These are phyloP conservation scores for Volvox carteri DNA, from an alignment of 163 green algal genomes.

Conservation along the genomic window DNA sequence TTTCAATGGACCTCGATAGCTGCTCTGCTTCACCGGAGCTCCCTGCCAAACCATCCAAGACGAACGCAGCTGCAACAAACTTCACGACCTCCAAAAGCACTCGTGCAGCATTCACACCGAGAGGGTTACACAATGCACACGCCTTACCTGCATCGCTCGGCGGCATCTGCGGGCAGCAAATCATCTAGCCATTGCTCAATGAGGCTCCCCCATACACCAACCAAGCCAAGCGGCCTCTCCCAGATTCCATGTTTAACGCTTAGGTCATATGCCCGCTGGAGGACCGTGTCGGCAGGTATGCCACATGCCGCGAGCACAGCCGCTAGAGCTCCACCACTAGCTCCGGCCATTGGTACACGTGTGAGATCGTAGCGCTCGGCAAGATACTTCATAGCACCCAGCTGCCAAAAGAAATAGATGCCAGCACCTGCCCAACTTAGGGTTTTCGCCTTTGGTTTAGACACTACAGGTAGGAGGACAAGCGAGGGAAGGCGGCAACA, in stretches of 20 bases:
- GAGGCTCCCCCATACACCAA: conserved; percentile 68
- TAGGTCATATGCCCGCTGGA: conserved; percentile 71
- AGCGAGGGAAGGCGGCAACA: not conserved
- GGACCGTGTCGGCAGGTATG: conserved; percentile 63
- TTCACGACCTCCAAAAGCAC: too few species aligned
- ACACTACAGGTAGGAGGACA: not conserved
- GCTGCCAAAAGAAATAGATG: conserved; percentile 78
- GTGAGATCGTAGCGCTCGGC: conserved; percentile 72
- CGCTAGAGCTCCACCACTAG: conserved; percentile 74
- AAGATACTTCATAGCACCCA: conserved; percentile 76
- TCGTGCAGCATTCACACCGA: too few species aligned
- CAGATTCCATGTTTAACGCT: conserved; percentile 70
- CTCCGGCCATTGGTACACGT: conserved; percentile 71
- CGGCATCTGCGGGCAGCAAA: conserved; percentile 74
- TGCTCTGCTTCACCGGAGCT: too few species aligned
- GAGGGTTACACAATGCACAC: not conserved
- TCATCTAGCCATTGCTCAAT: conserved; percentile 78
- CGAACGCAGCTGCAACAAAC: too few species aligned
- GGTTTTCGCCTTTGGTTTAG: conserved; percentile 37
- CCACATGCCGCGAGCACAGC: conserved; percentile 71
- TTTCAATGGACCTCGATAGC: too few species aligned
- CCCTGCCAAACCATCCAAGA: too few species aligned
- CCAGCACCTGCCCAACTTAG: conserved; percentile 47
- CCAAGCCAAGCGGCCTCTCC: conserved; percentile 67
- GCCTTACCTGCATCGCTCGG: conserved; percentile 69